Evolutionary conservation across 1,139 yeast species (phyloP), one percentile per base, ranked within the genome.

Genomic region (Saccharomyces hybrid): DNA sequence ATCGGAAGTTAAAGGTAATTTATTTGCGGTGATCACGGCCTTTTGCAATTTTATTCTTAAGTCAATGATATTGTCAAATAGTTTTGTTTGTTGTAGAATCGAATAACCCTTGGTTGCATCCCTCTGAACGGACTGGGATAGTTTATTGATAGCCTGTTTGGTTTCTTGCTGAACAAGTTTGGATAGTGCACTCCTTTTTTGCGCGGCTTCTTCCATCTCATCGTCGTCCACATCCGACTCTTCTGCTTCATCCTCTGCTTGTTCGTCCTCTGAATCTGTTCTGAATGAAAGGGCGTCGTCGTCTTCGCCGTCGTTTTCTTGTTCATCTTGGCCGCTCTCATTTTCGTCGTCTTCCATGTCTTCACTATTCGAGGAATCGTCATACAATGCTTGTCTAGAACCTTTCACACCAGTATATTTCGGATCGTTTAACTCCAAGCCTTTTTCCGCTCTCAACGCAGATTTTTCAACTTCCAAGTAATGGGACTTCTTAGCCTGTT

Each of bases 81-180:
- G 67, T 55, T 79, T 78, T 63, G 86, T 82, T 67, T 95, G 99
- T 53, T 83, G 80, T 53, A 84, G 71, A 8, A 93, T 84, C 1
- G 96, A 84, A 64, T 78, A 83, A 1, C 99, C 99, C 68, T 91
- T 93, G 46, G 85, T 73, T 0, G 96, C 88, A 67, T 93, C 98
- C n/a, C 78, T 76, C 54, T 83, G 81, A 1, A 85, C 82, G 0
- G 91, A 75, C 28, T 80, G 77, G 0, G 95, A 84, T 38, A 88
- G 72, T 64, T 88, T 79, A 48, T 74, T 75, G 8, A 85, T 77
- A 26, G 86, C 78, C 52, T 79, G 82, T 60, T 79, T 78, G 59
- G 88, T 80, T 68, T 88, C 96, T 46, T 76, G 74, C 7, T 81
- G 76, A 67, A 88, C 77, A 32, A 87, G 72, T 53, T 76, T 75